Evolutionary conservation across 1,284 basidiomycete genomes (phyloP).

Genomic region (Melampsora larici-populina): DNA sequence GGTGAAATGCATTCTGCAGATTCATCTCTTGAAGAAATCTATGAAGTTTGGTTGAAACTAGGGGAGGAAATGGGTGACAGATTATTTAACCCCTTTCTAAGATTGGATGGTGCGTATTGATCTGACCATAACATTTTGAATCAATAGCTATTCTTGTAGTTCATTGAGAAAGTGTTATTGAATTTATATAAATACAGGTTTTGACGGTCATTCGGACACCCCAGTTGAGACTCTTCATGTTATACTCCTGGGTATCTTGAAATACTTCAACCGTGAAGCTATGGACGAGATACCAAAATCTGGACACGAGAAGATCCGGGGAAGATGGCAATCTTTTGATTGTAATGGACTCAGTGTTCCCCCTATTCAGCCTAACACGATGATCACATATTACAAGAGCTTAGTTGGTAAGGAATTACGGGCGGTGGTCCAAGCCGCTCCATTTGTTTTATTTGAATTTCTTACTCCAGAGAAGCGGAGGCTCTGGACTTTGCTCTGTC

Average conservation of each 20-base stretch:
- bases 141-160: neutral
- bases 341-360: conserved; percentile 50
- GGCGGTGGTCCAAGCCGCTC: neutral
- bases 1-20: too few species aligned
- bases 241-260: conserved; percentile 54
- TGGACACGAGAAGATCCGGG: conserved; percentile 46
- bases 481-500: too few species aligned
- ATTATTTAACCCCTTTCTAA: conserved; percentile 10
- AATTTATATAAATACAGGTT: conserved; percentile 45
- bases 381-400: conserved; percentile 47
- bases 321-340: conserved; percentile 50
- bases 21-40: too few species aligned
- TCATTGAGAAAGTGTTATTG: neutral
- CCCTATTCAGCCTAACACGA: too few species aligned
- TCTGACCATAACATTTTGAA: neutral
- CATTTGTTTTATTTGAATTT: conserved; percentile 3
- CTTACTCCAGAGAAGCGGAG: neutral
- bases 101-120: conserved; percentile 2
- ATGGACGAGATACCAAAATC: conserved; percentile 46
- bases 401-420: conserved; percentile 7
- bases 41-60: too few species aligned
- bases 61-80: neutral
- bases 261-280: conserved; percentile 56
- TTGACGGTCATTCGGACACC: conserved; percentile 54
- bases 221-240: conserved; percentile 56